These are phyloP conservation scores for Alternaria atra DNA, from an alignment of 2,329 filamentous ascomycete genomes.

Conservation along the genomic window DNA sequence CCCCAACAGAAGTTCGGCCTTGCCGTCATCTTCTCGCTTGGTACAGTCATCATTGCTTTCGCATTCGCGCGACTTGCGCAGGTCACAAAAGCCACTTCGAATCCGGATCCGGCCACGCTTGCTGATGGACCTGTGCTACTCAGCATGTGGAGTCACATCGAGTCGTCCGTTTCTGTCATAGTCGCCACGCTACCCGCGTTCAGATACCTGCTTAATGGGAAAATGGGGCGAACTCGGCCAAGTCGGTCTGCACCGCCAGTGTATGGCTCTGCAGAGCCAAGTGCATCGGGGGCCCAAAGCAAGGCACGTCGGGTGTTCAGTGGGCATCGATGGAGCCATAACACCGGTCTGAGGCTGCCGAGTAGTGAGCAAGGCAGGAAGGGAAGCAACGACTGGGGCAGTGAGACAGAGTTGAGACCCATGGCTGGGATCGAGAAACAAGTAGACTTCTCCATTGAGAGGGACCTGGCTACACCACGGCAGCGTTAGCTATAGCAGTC, in stretches of 20 bases:
- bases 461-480: neutral
- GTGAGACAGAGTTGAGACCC: neutral
- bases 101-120: neutral
- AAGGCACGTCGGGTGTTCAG: neutral
- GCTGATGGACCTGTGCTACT: neutral
- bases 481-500: fast-evolving
- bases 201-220: neutral
- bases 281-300: neutral
- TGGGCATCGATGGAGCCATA: neutral
- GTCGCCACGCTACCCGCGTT: neutral
- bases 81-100: neutral
- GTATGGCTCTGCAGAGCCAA: neutral
- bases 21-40: neutral
- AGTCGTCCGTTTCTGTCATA: neutral
- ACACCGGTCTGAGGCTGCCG: neutral
- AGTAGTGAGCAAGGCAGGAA: neutral
- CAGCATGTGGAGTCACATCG: neutral
- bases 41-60: neutral
- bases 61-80: neutral
- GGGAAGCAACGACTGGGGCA: neutral
- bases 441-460: neutral
- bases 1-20: neutral
- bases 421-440: neutral
- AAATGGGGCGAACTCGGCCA: neutral
- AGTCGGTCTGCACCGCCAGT: neutral